Evolutionary conservation across 2,329 filamentous ascomycete genomes (phyloP).

Genomic region (Monilinia laxa): DNA sequence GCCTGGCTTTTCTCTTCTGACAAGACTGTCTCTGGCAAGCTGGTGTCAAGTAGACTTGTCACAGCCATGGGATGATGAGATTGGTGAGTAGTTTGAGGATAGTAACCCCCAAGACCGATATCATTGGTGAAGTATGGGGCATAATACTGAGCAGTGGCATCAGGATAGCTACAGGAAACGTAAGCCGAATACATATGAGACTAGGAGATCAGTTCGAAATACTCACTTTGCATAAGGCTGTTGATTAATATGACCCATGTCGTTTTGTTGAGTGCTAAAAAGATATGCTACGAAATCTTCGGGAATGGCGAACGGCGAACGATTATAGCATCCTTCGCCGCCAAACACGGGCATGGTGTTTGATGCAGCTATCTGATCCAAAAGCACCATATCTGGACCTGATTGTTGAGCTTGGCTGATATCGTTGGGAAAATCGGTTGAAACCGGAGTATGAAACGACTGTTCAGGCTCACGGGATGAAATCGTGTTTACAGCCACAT

Average conservation of each 20-base stretch:
- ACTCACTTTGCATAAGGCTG: constrained; percentile 53
- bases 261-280: constrained; percentile 67
- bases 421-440: constrained; percentile 38
- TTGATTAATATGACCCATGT: constrained; percentile 53
- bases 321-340: constrained; percentile 70
- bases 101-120: constrained; percentile 55
- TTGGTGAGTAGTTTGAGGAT: constrained; percentile 48
- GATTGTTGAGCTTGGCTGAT: constrained; percentile 41
- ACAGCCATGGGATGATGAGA: constrained; percentile 86
- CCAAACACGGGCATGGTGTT: constrained; percentile 85
- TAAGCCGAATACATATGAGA: background rate
- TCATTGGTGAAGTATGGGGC: constrained; percentile 51
- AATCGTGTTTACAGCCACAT: constrained; percentile 43
- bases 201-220: background rate
- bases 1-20: constrained; percentile 86
- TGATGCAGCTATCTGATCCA: constrained; percentile 61
- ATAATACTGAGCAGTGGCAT: constrained; percentile 52
- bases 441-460: constrained; percentile 36
- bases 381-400: constrained; percentile 54
- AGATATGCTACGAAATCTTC: constrained; percentile 86
- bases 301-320: constrained; percentile 82
- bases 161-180: constrained; percentile 49
- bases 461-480: constrained; percentile 36
- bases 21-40: constrained; percentile 73
- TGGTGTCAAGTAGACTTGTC: constrained; percentile 78